These are phyloP conservation scores for Colletotrichum filicis DNA, from an alignment of 2,329 filamentous ascomycete species.

Conservation along the genomic window DNA sequence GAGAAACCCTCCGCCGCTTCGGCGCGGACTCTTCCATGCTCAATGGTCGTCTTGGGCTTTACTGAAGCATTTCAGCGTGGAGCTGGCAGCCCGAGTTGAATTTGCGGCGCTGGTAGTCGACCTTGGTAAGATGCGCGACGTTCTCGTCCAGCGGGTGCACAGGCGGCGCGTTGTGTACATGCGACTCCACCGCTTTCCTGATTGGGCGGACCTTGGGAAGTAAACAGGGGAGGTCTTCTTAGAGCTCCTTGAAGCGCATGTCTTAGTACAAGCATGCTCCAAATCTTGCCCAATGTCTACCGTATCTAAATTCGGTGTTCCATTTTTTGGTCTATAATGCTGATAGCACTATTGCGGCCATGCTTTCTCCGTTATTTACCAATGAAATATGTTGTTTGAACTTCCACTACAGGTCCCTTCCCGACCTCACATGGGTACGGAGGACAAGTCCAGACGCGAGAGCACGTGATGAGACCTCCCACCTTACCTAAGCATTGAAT, in stretches of 20 bases:
- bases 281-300: neutral
- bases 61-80: neutral
- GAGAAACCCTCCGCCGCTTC: conserved; percentile 73
- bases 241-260: too few species aligned
- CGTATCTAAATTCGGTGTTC: too few species aligned
- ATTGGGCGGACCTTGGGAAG: neutral
- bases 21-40: conserved; percentile 65
- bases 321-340: too few species aligned
- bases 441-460: neutral
- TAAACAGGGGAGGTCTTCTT: conserved; percentile 5
- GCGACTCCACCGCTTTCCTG: conserved; percentile 39
- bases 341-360: too few species aligned
- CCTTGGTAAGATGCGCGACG: neutral
- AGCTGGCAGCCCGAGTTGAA: neutral
- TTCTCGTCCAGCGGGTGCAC: neutral
- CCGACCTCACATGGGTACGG: neutral
- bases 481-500: conserved; percentile 21
- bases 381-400: neutral
- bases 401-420: neutral
- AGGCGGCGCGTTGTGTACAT: conserved; percentile 29
- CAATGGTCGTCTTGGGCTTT: neutral
- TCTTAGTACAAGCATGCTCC: neutral
- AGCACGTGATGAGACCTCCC: neutral
- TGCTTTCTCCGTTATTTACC: too few species aligned
- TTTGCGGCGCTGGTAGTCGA: too few species aligned